These are phyloP conservation scores for Floccularia luteovirens DNA, from an alignment of 768 basidiomycete genomes.

Conservation along the genomic window DNA sequence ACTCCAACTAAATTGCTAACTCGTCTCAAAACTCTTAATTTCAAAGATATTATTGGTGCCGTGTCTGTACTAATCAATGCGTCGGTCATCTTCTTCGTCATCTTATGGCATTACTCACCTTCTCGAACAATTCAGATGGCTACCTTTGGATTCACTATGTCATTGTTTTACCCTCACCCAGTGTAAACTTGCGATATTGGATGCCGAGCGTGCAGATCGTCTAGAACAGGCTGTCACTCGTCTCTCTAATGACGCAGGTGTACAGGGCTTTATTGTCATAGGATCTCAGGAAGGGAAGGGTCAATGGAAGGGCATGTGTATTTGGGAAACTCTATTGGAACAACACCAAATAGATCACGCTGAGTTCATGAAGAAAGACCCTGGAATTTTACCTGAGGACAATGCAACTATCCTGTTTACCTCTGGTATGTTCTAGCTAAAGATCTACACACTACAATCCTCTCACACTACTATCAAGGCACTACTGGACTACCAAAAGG, in stretches of 20 bases:
- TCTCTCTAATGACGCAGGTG: constrained; percentile 20
- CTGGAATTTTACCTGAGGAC: constrained; percentile 33
- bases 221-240: constrained; percentile 18
- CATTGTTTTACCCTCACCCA: constrained; percentile 38
- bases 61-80: constrained; percentile 40
- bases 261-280: constrained; percentile 32
- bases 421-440: constrained; percentile 28
- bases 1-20: neutral
- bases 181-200: constrained; percentile 35
- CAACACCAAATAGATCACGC: constrained; percentile 21
- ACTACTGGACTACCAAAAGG: constrained; percentile 29
- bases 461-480: constrained; percentile 4
- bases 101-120: neutral
- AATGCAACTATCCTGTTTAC: constrained; percentile 46
- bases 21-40: constrained; percentile 1
- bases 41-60: constrained; percentile 36
- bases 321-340: constrained; percentile 26
- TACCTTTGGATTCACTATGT: constrained; percentile 30
- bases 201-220: constrained; percentile 34
- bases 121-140: constrained; percentile 19
- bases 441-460: neutral
- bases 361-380: constrained; percentile 21
- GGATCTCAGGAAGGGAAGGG: constrained; percentile 32
- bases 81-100: constrained; percentile 15
- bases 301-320: constrained; percentile 31